phyloP scores from a whole-genome alignment of 371 early-diverging fungal species.

The Mycotypha africana region DNA sequence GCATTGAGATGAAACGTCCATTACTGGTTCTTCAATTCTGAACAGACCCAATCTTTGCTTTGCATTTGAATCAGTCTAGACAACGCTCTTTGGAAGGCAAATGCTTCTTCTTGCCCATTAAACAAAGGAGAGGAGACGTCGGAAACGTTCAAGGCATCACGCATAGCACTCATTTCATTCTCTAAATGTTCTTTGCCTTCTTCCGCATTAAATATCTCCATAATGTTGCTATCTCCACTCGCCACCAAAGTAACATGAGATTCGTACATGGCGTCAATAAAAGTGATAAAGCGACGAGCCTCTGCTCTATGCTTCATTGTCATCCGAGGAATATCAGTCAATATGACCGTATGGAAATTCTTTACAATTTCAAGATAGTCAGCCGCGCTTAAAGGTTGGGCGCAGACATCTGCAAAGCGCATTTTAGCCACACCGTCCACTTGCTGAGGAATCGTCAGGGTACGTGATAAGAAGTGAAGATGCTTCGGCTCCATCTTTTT shows the following conservation, averaged over 20 bases:
- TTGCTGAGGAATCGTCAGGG: constrained; percentile 56
- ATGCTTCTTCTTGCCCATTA: constrained; percentile 89
- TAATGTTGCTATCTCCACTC: constrained; percentile 64
- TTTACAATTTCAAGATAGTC: constrained; percentile 84
- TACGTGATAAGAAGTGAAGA: constrained; percentile 72
- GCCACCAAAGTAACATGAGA: constrained; percentile 56
- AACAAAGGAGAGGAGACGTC: constrained; percentile 63
- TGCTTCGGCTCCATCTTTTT: constrained; percentile 31
- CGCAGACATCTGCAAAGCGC: constrained; percentile 80
- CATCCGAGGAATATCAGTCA: constrained; percentile 88
- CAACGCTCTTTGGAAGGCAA: constrained; percentile 93
- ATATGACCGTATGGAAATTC: constrained; percentile 66
- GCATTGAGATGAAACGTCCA: no score
- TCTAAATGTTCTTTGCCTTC: constrained; percentile 31
- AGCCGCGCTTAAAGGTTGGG: constrained; percentile 77
- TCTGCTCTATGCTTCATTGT: constrained; percentile 74
- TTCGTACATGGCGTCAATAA: constrained; percentile 93
- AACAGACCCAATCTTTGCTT: constrained; percentile 47
- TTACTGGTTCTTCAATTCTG: constrained; percentile 18
- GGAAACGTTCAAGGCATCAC: constrained; percentile 35
- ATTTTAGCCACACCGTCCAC: constrained; percentile 70
- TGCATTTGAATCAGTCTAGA: constrained; percentile 92
- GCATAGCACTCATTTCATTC: constrained; percentile 32
- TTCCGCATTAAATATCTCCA: constrained; percentile 63
- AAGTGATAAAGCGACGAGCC: constrained; percentile 89